phyloP scores from a whole-genome alignment of 805 yeast species.

The Candida tallmaniae region DNA sequence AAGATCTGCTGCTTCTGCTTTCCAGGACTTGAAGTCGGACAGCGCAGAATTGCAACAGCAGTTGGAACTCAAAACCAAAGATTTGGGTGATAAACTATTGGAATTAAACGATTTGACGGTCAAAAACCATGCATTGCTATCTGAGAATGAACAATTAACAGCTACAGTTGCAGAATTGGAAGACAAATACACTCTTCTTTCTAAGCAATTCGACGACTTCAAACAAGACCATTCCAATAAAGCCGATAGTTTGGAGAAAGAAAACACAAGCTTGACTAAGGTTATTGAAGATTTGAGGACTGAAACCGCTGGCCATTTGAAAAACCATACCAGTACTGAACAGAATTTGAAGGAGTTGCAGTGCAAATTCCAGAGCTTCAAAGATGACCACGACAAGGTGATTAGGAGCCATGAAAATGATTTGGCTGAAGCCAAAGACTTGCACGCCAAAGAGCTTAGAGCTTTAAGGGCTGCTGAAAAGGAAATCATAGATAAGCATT shows the following conservation, averaged over 20 bases:
- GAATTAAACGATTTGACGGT: conserved; percentile 8
- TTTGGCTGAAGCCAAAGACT: background rate
- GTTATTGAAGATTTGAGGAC: conserved; percentile 5
- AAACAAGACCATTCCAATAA: background rate
- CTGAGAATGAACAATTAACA: too few species aligned
- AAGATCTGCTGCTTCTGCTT: conserved; percentile 34
- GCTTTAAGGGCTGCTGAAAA: too few species aligned
- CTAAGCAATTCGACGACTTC: background rate
- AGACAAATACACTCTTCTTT: background rate
- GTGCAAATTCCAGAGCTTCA: conserved; percentile 3
- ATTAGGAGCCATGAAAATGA: too few species aligned
- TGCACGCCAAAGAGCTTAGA: background rate
- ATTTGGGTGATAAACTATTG: conserved; percentile 10
- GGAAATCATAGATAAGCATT: background rate
- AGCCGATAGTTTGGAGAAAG: background rate
- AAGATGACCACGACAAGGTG: too few species aligned
- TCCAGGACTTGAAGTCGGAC: conserved; percentile 23
- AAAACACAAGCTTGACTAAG: conserved; percentile 3
- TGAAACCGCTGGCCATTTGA: background rate
- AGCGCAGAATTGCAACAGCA: conserved; percentile 16
- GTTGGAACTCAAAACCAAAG: conserved; percentile 12
- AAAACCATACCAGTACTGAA: conserved; percentile 2
- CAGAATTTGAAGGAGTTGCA: conserved; percentile 7
- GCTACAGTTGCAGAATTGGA: too few species aligned
- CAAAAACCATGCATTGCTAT: too few species aligned